Base-by-base conservation (phyloP, 371 early-diverging fungal species). In the Saksenaea vasiformis region DNA sequence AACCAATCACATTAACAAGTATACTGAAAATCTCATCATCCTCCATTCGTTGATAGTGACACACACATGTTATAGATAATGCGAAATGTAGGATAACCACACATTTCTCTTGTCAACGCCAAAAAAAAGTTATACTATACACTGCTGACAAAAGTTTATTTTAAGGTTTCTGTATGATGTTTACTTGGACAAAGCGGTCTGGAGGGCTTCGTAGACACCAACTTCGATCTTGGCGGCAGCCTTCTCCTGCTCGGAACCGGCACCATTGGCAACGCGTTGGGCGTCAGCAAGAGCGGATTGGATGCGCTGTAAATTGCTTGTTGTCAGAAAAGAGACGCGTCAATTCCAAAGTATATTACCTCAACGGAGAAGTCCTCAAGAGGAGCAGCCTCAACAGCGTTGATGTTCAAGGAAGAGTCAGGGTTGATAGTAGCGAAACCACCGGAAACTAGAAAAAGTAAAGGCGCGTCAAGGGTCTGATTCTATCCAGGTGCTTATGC, bases 391-490 rank as follows among this genome's bases (percentile, higher is more conserved):
- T 98, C 99, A 22, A 95, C 86, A 61, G 97, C 99, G 78, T 95
- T 97, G 82, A 98, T 95, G 90, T 96, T 95, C 64, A 98, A 85
- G 62, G 93, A 82, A 41, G 95, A 96, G 80, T 98, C 95, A 65
- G 96, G 93, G 90, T 98, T 96, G 82, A 98, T 90, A 67, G 91
- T 88, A 65, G 97, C 96, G 71, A 98, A 98, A 37, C 99, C 99
- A 65, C 99, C 99, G 78, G 91, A 90, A 64, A 95, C 97, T 93
- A 68, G 5, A 14, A 15, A 62, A 43, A 61, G 36, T 53, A 38
- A 65, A 56, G 35, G 35, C 19, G 36, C 19, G 36, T 7, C n/a
- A 70, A 28, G 19, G 15, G 14, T 39, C 17, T 53, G 57, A 19
- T 19, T 47, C 22, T 3, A 26, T 8, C 10, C 19, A 22, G 7